Conservation (phyloP, 169 alveolate species). For the Perkinsus chesapeaki region DNA sequence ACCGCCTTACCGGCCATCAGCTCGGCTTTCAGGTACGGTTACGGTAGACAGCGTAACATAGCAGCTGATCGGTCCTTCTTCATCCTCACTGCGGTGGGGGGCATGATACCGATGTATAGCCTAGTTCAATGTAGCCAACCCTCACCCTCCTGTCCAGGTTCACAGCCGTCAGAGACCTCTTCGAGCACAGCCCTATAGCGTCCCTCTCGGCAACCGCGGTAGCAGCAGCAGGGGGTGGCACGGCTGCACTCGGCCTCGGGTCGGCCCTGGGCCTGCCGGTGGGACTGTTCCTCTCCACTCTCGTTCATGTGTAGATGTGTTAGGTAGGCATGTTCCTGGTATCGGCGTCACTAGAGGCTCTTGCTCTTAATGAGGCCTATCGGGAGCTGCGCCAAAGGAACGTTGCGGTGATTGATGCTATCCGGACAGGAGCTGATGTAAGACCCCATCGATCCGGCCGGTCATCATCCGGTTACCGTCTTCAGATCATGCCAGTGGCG, state of each 20-base stretch:
- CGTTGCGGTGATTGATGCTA: background rate
- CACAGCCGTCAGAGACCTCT: background rate
- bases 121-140: background rate
- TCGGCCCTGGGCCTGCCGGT: background rate
- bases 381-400: background rate
- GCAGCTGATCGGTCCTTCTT: background rate
- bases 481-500: background rate
- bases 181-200: background rate
- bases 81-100: background rate
- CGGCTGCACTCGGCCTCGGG: background rate
- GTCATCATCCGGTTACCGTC: background rate
- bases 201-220: background rate
- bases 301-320: too few relatives aligned
- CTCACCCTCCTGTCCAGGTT: background rate
- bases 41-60: background rate
- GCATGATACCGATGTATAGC: background rate
- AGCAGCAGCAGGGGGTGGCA: background rate
- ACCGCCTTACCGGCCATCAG: background rate
- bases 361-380: background rate
- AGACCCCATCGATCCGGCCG: background rate
- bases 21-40: background rate
- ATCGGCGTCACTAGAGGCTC: background rate
- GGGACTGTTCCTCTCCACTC: background rate
- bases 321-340: background rate
- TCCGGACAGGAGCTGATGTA: background rate